phyloP scores from a whole-genome alignment of 2,329 filamentous ascomycete species.

The Cladosporium sp. region DNA sequence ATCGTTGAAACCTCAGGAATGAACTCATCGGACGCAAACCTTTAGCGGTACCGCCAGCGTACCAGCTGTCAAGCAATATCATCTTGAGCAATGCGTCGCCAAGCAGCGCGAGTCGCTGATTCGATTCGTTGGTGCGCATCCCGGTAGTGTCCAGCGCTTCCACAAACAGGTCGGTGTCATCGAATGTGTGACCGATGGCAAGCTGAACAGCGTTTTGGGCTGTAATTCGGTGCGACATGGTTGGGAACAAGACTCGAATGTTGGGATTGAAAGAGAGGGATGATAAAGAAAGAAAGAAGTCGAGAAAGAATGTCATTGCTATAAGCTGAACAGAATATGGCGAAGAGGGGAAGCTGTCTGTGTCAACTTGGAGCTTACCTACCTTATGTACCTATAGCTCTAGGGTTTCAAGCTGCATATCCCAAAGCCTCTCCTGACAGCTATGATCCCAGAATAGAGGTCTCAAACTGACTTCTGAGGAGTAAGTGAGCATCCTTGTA shows the following conservation, averaged over 20 bases:
- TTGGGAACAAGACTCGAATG: background rate
- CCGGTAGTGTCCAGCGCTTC: conserved; percentile 24
- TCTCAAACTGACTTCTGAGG: too few species aligned
- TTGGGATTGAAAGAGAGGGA: too few species aligned
- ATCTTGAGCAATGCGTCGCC: conserved; percentile 18
- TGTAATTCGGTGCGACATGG: background rate
- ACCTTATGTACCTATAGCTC: too few species aligned
- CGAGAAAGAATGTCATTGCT: too few species aligned
- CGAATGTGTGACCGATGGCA: background rate
- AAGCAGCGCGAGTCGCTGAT: conserved; percentile 24
- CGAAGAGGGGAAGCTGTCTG: too few species aligned
- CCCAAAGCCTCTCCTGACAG: too few species aligned
- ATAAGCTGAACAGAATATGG: too few species aligned
- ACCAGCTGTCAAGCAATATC: background rate
- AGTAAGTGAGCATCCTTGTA: too few species aligned
- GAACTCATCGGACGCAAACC: background rate
- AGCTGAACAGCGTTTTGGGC: background rate
- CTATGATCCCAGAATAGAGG: too few species aligned
- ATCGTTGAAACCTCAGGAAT: background rate
- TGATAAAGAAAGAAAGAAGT: too few species aligned
- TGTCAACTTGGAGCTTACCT: too few species aligned
- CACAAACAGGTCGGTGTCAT: background rate
- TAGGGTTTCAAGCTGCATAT: too few species aligned
- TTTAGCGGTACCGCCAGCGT: background rate
- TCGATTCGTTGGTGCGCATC: conserved; percentile 15